Evolutionary conservation across 352 stramenopile species (phyloP), one percentile per base, ranked within the genome.

Genomic region (Phytophthora lateralis): DNA sequence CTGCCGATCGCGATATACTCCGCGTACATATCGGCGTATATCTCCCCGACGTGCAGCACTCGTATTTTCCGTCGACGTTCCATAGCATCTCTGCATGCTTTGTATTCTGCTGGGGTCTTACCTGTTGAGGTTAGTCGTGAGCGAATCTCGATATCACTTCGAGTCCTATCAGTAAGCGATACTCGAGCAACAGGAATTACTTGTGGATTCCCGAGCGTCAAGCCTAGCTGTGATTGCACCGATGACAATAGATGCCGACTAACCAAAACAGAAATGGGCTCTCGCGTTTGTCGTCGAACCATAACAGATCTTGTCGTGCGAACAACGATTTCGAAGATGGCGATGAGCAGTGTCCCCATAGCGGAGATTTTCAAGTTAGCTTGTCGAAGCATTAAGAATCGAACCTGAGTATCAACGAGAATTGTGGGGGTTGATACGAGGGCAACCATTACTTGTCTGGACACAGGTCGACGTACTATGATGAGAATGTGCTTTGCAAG

Each of bases 1-100:
- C 70, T 82, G 21, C 69, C 63, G 45, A 85, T 75, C 3, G 70
- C 69, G 8, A 82, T 45, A 39, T 80, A 85, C 34, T 85, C 76
- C 14, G 66, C 70, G 49, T 77, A 80, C 73, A 82, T 82, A 52
- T 78, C 70, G 12, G 64, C 69, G 7, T 60, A 69, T 15, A 75
- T 55, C 41, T 81, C 72, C 1, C 49, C 57, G 2, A 53, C 48
- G 29, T 81, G 76, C 6, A 71, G 37, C 15, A 55, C 29, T 3
- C 54, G 20, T 0, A 62, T 9, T 35, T 61, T 66, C 26, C 32
- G 42, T 3, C 39, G 55, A 7, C 49, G 62, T 7, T 55, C 49
- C 29, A 52, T 30, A 12, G 42, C 50, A 34, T 55, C 29, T 26
- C 21, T 60, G 9, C 39, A 29, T 27, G 32, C n/a, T 26, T 43